These are phyloP conservation scores for Danielia reshetovae DNA, from an alignment of 805 yeast species.

Conservation along the genomic window DNA sequence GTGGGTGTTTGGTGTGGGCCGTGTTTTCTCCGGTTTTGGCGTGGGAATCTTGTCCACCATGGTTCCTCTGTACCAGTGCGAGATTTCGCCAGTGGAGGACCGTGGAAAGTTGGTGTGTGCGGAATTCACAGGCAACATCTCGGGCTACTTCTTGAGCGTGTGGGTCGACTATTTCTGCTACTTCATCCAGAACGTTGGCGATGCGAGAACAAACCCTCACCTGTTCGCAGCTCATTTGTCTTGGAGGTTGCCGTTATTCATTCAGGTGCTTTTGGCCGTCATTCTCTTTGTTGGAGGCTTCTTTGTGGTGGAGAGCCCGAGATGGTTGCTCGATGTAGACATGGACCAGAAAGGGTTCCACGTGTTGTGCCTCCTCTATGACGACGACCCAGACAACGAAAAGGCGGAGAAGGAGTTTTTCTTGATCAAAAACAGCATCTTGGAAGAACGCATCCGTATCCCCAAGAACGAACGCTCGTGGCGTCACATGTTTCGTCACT, in stretches of 20 bases:
- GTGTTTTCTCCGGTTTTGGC: slow-evolving; percentile 80
- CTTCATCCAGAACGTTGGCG: slow-evolving; percentile 51
- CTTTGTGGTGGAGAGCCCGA: slow-evolving; percentile 80
- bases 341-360: slow-evolving; percentile 54
- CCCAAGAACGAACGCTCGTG: slow-evolving; percentile 42
- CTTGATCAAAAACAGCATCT: slow-evolving; percentile 42
- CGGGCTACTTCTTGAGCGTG: slow-evolving; percentile 77
- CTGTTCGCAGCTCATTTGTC: slow-evolving; percentile 42
- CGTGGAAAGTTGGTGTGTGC: slow-evolving; percentile 83
- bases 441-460: slow-evolving; percentile 32
- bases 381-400: slow-evolving; percentile 26
- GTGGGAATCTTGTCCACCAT: slow-evolving; percentile 81
- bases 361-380: slow-evolving; percentile 29
- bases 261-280: slow-evolving; percentile 72
- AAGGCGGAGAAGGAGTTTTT: slow-evolving; percentile 42
- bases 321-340: slow-evolving; percentile 85
- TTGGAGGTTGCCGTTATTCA: slow-evolving; percentile 76
- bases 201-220: slow-evolving; percentile 32
- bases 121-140: slow-evolving; percentile 81
- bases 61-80: slow-evolving; percentile 86
- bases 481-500: slow-evolving; percentile 37
- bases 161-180: slow-evolving; percentile 84
- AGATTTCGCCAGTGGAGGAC: slow-evolving; percentile 81
- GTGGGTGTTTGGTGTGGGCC: slow-evolving; percentile 60
- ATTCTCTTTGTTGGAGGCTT: slow-evolving; percentile 70